Evolutionary conservation across 495 filamentous ascomycete genomes (phyloP).

Genomic region (Penicillium pulvis): DNA sequence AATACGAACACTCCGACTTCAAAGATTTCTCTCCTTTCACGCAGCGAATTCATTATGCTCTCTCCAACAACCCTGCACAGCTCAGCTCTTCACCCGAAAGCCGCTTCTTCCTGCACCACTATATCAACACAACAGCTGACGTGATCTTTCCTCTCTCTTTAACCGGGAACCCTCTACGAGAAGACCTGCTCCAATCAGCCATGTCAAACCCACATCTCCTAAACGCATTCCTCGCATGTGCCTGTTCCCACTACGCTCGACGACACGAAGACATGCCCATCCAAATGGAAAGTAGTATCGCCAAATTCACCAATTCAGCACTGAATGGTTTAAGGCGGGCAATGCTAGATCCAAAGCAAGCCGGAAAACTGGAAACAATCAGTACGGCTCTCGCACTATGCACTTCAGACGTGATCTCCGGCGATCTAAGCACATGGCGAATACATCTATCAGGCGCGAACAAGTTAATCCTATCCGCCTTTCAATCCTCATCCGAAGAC

Average conservation of each 20-base stretch:
- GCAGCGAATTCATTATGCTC: constrained; percentile 6
- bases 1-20: background rate
- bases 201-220: constrained; percentile 11
- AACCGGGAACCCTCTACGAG: constrained; percentile 7
- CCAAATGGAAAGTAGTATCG: constrained; percentile 5
- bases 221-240: constrained; percentile 12
- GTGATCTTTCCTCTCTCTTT: constrained; percentile 15
- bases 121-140: constrained; percentile 8
- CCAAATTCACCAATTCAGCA: constrained; percentile 12
- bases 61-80: constrained; percentile 7
- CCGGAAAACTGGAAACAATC: constrained; percentile 6
- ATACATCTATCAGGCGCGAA: constrained; percentile 11
- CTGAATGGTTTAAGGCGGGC: constrained; percentile 7
- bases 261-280: constrained; percentile 4
- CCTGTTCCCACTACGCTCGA: constrained; percentile 10
- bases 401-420: constrained; percentile 14
- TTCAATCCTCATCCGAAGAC: constrained; percentile 1
- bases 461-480: constrained; percentile 9
- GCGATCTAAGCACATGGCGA: constrained; percentile 12
- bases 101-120: constrained; percentile 13
- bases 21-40: background rate
- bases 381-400: constrained; percentile 13
- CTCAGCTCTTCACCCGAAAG: constrained; percentile 10
- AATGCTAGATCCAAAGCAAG: constrained; percentile 12
- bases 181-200: constrained; percentile 8